Conservation (phyloP, 140 eudicot species). For the Cichorium intybus region DNA sequence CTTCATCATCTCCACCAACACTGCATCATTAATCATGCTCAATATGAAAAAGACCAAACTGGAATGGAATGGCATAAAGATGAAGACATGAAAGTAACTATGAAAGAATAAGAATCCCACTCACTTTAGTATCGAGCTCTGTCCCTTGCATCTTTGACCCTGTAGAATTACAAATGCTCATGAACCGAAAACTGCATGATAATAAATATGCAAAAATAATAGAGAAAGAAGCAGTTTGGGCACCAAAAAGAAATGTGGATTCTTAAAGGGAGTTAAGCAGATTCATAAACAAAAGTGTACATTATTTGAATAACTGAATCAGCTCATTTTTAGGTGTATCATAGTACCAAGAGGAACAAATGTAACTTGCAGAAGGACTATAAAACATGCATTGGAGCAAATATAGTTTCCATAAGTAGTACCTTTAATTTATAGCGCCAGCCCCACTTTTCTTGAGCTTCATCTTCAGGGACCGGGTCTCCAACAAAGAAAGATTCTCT, state of each 20-base stretch:
- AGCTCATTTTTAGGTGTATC: background rate
- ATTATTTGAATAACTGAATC: background rate
- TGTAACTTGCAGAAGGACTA: background rate
- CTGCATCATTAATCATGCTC: constrained; percentile 40
- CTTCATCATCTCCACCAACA: constrained; percentile 80
- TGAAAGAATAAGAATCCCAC: constrained; percentile 40
- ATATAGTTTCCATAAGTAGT: background rate
- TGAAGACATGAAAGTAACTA: constrained; percentile 23
- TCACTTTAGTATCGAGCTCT: constrained; percentile 72
- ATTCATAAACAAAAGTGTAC: constrained; percentile 2
- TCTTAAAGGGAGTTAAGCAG: background rate
- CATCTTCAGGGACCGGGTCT: constrained; percentile 68
- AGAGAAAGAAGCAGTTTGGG: background rate
- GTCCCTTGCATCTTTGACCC: constrained; percentile 46
- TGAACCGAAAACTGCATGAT: constrained; percentile 6
- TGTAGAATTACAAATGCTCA: constrained; percentile 38
- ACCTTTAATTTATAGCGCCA: constrained; percentile 96
- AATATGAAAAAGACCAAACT: constrained; percentile 9
- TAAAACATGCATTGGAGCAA: constrained; percentile 1
- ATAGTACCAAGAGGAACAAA: background rate
- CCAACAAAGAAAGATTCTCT: constrained; percentile 42
- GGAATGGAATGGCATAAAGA: constrained; percentile 3
- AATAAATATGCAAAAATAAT: background rate
- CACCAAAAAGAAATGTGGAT: background rate
- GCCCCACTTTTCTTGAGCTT: constrained; percentile 66